A percentile compares a stretch with the other conserved stretches of the same genome.
These are phyloP conservation scores for Fraxinus sp. DNA, from an alignment of 305 asterid species.

Conservation along the genomic window DNA sequence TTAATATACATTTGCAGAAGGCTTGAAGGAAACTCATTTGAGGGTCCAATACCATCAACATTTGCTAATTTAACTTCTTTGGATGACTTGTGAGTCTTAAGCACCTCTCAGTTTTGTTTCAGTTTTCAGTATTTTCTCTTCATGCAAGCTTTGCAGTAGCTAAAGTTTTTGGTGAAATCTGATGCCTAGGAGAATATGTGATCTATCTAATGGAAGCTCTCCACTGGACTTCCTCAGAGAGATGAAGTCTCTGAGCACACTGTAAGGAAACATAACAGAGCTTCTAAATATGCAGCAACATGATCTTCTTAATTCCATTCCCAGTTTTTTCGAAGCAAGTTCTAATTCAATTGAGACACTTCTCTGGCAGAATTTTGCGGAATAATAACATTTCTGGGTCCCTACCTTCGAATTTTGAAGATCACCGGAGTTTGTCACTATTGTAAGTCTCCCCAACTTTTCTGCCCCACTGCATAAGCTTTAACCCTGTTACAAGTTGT, in stretches of 20 bases:
- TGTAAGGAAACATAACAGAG: slow-evolving; percentile 40
- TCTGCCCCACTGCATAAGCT: background rate
- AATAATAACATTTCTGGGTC: slow-evolving; percentile 33
- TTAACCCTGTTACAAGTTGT: background rate
- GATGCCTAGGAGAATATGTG: slow-evolving; percentile 61
- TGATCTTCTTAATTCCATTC: background rate
- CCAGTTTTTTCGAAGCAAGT: background rate
- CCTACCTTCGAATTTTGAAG: slow-evolving; percentile 44
- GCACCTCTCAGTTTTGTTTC: background rate
- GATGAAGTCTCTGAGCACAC: slow-evolving; percentile 22
- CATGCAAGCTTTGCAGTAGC: background rate
- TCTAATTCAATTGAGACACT: background rate
- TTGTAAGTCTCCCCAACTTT: slow-evolving; percentile 52
- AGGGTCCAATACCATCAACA: slow-evolving; percentile 73
- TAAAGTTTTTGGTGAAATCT: slow-evolving; percentile 5
- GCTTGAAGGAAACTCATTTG: slow-evolving; percentile 76
- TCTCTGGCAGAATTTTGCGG: slow-evolving; percentile 43
- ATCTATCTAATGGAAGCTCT: slow-evolving; percentile 55
- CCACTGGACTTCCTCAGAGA: slow-evolving; percentile 16
- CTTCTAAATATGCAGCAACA: background rate
- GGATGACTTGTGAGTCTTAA: slow-evolving; percentile 51
- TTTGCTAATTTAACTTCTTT: slow-evolving; percentile 61
- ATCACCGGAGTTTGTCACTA: slow-evolving; percentile 32
- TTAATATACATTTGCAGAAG: slow-evolving; percentile 42
- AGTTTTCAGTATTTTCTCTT: slow-evolving; percentile 12